These are phyloP conservation scores for Colletotrichum chrysophilum DNA, from an alignment of 2,329 filamentous ascomycete genomes.

Conservation along the genomic window DNA sequence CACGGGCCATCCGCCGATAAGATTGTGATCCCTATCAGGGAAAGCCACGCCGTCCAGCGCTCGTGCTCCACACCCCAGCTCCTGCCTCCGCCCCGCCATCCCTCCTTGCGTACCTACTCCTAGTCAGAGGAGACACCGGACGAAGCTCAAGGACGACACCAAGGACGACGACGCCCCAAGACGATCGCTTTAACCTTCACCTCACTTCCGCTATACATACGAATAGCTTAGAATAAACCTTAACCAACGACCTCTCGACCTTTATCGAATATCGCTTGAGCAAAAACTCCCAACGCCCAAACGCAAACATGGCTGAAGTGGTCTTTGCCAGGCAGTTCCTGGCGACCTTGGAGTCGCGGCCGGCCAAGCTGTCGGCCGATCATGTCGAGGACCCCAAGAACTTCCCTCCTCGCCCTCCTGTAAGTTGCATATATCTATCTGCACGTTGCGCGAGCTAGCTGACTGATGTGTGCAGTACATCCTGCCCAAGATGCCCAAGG, in stretches of 20 bases:
- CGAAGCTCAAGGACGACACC: background rate
- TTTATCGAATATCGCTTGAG: background rate
- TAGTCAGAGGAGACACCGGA: conserved; percentile 8
- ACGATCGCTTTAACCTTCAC: background rate
- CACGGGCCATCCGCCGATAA: conserved; percentile 7
- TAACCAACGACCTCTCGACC: no score
- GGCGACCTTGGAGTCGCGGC: conserved; percentile 76
- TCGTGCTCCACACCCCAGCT: conserved; percentile 16
- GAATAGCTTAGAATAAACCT: background rate
- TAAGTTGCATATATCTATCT: conserved; percentile 49
- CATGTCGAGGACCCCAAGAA: conserved; percentile 86
- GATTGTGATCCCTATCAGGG: background rate
- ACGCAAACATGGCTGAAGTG: conserved; percentile 74
- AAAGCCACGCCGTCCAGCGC: conserved; percentile 15
- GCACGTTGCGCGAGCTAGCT: conserved; percentile 1
- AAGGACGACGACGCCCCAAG: background rate
- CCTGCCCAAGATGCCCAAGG: conserved; percentile 69
- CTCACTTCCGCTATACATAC: background rate
- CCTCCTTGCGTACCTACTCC: no score
- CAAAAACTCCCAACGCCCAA: background rate
- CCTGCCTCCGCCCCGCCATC: conserved; percentile 9
- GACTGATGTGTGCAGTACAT: conserved; percentile 59
- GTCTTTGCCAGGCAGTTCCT: conserved; percentile 87
- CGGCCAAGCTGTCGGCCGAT: conserved; percentile 83
- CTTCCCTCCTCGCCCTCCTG: conserved; percentile 78